Evolutionary conservation across 106 monocot genomes (phyloP).

Genomic region (Hemerocallis citrina): DNA sequence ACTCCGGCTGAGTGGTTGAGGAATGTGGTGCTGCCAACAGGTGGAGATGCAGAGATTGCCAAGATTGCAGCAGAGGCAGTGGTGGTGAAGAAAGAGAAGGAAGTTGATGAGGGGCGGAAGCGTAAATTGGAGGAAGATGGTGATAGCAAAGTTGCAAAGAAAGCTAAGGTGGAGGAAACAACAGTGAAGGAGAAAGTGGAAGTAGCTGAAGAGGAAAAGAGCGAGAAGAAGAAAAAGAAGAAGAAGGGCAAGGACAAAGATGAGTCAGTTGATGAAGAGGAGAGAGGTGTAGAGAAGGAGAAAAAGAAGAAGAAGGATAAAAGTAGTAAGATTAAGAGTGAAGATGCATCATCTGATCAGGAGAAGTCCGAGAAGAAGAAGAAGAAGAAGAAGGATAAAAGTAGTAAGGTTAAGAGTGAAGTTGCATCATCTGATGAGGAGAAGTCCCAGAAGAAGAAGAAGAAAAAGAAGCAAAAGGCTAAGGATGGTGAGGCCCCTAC

Average conservation of each 20-base stretch:
- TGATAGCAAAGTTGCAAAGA: conserved; percentile 29
- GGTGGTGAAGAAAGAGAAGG: conserved; percentile 6
- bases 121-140: conserved; percentile 31
- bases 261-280: conserved; percentile 3
- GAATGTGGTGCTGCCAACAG: conserved; percentile 60
- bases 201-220: conserved; percentile 4
- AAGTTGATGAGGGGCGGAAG: conserved; percentile 19
- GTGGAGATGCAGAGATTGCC: conserved; percentile 60
- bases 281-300: conserved; percentile 14
- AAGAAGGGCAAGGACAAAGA: conserved; percentile 23
- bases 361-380: conserved; percentile 29
- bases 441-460: no score
- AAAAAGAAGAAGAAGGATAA: conserved; percentile 30
- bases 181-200: conserved; percentile 6
- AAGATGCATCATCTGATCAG: conserved; percentile 16
- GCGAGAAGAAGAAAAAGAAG: conserved; percentile 34
- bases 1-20: conserved; percentile 81
- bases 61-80: conserved; percentile 39
- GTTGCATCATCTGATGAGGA: no score
- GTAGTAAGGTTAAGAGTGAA: no score
- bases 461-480: conserved; percentile 6
- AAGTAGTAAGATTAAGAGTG: conserved; percentile 14
- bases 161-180: conserved; percentile 37
- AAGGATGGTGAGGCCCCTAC: background rate
- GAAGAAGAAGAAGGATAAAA: conserved; percentile 37